A percentile compares a stretch with the other conserved stretches of the same genome.
These are phyloP conservation scores for Aphanomyces cochlioides DNA, from an alignment of 352 stramenopile genomes.

Conservation along the genomic window DNA sequence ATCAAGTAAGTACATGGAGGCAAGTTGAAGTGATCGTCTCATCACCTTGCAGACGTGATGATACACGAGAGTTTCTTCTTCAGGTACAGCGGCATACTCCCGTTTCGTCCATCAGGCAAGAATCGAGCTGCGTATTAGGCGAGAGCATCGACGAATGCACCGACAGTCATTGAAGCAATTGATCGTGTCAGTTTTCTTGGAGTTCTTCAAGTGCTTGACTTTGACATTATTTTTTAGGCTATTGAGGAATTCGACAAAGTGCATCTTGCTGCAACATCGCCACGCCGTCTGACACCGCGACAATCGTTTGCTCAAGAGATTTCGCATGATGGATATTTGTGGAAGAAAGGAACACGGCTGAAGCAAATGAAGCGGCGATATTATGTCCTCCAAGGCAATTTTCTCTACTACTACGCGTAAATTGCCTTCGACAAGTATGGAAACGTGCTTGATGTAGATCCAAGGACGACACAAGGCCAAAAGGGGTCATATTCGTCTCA, in stretches of 20 bases:
- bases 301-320: conserved; percentile 13
- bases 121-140: neutral
- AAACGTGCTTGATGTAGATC: conserved; percentile 34
- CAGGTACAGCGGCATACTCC: neutral
- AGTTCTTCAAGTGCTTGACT: neutral
- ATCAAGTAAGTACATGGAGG: conserved; percentile 2
- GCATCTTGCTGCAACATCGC: neutral
- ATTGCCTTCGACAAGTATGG: conserved; percentile 13
- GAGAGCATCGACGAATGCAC: conserved; percentile 10
- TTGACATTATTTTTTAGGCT: conserved; percentile 3
- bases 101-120: neutral
- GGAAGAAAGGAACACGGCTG: conserved; percentile 73
- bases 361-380: conserved; percentile 84
- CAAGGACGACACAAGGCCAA: conserved; percentile 64
- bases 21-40: too few relatives aligned
- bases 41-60: neutral
- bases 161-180: conserved; percentile 17
- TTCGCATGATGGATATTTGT: conserved; percentile 40
- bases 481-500: conserved; percentile 73
- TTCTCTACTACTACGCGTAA: conserved; percentile 84
- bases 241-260: conserved; percentile 26
- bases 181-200: neutral
- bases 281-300: neutral
- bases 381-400: conserved; percentile 84
- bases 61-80: conserved; percentile 16